phyloP scores from a whole-genome alignment of 352 stramenopile species.

The Pythium phragmitis region DNA sequence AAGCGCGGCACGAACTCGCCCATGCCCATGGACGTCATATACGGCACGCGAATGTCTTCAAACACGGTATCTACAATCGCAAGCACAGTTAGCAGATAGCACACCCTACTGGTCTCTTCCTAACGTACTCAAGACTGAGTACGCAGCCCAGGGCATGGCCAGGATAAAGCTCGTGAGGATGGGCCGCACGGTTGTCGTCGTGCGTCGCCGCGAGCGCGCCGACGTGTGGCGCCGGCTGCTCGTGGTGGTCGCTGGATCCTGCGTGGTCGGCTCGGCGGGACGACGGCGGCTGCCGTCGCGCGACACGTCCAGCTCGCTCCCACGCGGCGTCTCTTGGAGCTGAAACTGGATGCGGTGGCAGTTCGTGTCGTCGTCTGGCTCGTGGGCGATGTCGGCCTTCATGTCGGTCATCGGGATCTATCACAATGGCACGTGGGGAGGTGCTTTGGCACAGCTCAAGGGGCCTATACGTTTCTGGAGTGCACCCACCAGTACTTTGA shows the following conservation, averaged over 20 bases:
- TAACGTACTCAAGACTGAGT: conserved; percentile 63
- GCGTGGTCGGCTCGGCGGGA: not conserved
- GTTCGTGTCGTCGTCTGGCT: conserved; percentile 1
- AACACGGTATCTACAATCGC: conserved; percentile 57
- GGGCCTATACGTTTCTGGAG: not conserved
- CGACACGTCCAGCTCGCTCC: not conserved
- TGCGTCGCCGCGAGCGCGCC: conserved; percentile 6
- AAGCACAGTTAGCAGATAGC: not conserved
- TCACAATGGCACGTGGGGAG: not conserved
- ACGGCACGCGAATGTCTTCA: conserved; percentile 60
- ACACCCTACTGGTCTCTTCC: not conserved
- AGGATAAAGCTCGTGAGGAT: conserved; percentile 64
- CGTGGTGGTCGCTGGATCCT: not conserved
- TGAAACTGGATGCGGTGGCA: conserved; percentile 18
- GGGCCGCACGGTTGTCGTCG: conserved; percentile 10
- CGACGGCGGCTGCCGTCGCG: conserved; percentile 1
- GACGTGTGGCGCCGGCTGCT: not conserved
- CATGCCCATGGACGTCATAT: conserved; percentile 74
- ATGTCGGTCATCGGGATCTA: not conserved
- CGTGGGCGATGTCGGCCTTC: not conserved
- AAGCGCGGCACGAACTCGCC: conserved; percentile 58
- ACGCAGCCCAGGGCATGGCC: conserved; percentile 69
- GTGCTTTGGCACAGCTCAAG: not conserved
- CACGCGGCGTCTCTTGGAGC: conserved; percentile 18
- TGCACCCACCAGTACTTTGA: not conserved